Evolutionary conservation across 2,329 filamentous ascomycete species (phyloP).

Genomic region (Trichophyton equinum): DNA sequence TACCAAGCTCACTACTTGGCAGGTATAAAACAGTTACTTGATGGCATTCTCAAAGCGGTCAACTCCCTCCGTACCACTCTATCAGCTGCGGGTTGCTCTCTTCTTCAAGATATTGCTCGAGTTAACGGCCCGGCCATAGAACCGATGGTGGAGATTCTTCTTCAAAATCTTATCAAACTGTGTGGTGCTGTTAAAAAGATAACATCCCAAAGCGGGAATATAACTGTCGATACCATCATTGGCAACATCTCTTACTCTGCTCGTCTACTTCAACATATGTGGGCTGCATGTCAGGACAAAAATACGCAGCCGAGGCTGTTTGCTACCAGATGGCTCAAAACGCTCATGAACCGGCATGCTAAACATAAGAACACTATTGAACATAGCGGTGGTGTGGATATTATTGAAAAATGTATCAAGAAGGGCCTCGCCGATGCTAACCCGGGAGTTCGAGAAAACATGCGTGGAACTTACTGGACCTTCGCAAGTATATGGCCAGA

Average conservation of each 20-base stretch:
- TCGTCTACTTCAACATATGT: constrained; percentile 76
- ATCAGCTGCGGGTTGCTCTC: constrained; percentile 69
- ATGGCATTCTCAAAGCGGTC: constrained; percentile 77
- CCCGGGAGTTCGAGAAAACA: constrained; percentile 75
- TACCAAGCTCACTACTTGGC: constrained; percentile 59
- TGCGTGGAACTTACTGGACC: constrained; percentile 74
- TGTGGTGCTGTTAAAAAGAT: constrained; percentile 89
- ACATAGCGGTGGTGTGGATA: constrained; percentile 67
- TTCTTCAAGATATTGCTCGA: constrained; percentile 73
- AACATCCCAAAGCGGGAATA: constrained; percentile 67
- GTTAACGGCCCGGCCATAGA: constrained; percentile 69
- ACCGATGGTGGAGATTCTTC: constrained; percentile 74
- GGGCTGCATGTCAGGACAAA: constrained; percentile 75
- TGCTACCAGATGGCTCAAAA: constrained; percentile 71
- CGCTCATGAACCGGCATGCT: constrained; percentile 62
- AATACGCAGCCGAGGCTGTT: constrained; percentile 77
- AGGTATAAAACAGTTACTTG: constrained; percentile 60
- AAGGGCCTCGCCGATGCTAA: constrained; percentile 84
- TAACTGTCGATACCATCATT: constrained; percentile 68
- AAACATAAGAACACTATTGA: constrained; percentile 71
- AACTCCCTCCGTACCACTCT: constrained; percentile 79
- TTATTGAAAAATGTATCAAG: constrained; percentile 77
- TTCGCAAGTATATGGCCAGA: constrained; percentile 68
- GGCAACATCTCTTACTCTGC: constrained; percentile 65
- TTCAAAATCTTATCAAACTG: constrained; percentile 82